phyloP scores from a whole-genome alignment of 1,284 basidiomycete genomes.

The Rhodotorula sp. region DNA sequence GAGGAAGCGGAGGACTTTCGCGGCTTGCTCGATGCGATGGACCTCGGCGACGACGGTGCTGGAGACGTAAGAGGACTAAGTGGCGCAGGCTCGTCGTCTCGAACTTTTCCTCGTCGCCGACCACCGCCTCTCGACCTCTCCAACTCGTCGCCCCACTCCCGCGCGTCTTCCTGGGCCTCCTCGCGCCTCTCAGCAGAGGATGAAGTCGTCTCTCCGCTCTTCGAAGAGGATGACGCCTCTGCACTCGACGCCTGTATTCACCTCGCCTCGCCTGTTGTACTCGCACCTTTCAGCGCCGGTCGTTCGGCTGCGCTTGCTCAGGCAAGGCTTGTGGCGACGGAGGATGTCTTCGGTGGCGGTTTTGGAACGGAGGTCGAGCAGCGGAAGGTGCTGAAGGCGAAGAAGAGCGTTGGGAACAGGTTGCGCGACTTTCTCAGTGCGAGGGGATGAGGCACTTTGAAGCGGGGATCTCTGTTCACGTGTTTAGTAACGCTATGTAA shows the following conservation, averaged over 20 bases:
- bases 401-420: background rate
- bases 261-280: background rate
- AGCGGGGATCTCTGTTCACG: too few relatives aligned
- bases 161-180: background rate
- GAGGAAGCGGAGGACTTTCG: constrained; percentile 12
- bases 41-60: background rate
- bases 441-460: too few relatives aligned
- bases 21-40: background rate
- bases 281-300: background rate
- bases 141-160: background rate
- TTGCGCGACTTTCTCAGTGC: too few relatives aligned
- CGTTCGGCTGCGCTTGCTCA: background rate
- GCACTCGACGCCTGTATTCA: background rate
- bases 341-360: background rate
- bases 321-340: background rate
- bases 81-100: background rate
- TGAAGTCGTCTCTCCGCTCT: background rate
- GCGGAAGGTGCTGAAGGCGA: background rate
- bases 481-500: too few relatives aligned
- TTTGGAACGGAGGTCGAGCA: background rate
- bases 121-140: constrained; percentile 3
- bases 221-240: background rate
- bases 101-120: background rate
- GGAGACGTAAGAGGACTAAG: background rate
- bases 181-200: too few relatives aligned